Conservation (phyloP, 2,329 filamentous ascomycete genomes). For the Pestalotiopsis sp. region DNA sequence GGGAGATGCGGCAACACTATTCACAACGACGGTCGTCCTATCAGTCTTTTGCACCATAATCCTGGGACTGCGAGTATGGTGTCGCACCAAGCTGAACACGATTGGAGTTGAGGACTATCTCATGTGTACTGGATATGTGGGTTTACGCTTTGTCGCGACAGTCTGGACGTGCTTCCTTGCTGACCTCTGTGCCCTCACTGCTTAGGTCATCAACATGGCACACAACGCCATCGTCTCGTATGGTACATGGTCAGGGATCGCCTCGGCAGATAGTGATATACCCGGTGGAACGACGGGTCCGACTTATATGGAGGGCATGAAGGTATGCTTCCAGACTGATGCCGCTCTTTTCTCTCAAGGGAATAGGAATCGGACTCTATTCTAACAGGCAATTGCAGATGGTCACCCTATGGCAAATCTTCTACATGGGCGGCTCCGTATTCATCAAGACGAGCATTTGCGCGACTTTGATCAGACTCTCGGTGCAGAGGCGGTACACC, state of each 20-base stretch:
- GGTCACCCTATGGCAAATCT: slow-evolving; percentile 18
- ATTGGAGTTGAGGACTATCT: slow-evolving; percentile 14
- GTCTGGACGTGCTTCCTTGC: not conserved
- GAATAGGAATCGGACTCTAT: no score
- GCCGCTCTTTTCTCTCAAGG: not conserved
- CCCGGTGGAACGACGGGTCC: not conserved
- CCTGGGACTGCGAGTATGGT: slow-evolving; percentile 3
- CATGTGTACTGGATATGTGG: slow-evolving; percentile 17
- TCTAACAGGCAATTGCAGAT: not conserved
- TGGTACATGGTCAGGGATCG: slow-evolving; percentile 23
- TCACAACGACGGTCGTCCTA: not conserved
- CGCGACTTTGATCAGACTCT: slow-evolving; percentile 16
- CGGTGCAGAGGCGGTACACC: slow-evolving; percentile 13
- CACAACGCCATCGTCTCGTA: slow-evolving; percentile 19
- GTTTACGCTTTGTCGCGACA: not conserved
- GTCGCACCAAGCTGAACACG: not conserved
- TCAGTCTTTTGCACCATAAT: slow-evolving; percentile 5
- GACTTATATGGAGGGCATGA: not conserved
- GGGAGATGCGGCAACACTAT: not conserved
- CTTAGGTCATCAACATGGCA: slow-evolving; percentile 18
- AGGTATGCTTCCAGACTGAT: not conserved
- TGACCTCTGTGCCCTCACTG: not conserved
- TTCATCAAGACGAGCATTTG: slow-evolving; percentile 20
- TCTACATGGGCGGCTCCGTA: slow-evolving; percentile 16
- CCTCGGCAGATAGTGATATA: slow-evolving; percentile 9